These are phyloP conservation scores for Mychonastes homosphaera DNA, from an alignment of 139 green algal genomes.

Conservation along the genomic window DNA sequence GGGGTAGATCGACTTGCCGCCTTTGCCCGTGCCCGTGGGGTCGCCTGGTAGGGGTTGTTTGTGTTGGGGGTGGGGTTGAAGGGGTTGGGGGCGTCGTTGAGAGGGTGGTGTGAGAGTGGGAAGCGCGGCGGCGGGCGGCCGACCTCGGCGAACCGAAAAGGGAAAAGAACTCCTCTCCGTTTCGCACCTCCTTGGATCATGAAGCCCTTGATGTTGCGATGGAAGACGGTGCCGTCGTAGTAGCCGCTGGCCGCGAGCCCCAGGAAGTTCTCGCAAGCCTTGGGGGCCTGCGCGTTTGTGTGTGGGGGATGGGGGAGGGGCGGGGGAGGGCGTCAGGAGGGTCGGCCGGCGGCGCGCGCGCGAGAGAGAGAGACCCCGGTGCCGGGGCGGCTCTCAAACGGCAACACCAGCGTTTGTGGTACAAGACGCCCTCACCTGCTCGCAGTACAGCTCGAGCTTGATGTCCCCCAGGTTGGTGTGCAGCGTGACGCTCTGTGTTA, in stretches of 20 bases:
- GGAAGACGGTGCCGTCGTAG: slow-evolving; percentile 88
- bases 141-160: background rate
- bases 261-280: slow-evolving; percentile 85
- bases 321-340: too few relatives aligned
- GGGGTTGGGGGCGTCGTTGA: background rate
- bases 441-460: slow-evolving; percentile 93
- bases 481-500: slow-evolving; percentile 91
- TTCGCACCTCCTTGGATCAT: slow-evolving; percentile 79
- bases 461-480: slow-evolving; percentile 93
- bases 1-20: slow-evolving; percentile 77
- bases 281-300: slow-evolving; percentile 44
- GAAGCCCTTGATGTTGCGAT: slow-evolving; percentile 89
- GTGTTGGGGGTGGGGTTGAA: too few relatives aligned
- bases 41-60: too few relatives aligned
- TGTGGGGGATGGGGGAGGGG: too few relatives aligned
- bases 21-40: slow-evolving; percentile 89
- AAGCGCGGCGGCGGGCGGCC: background rate
- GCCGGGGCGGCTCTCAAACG: too few relatives aligned
- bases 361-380: too few relatives aligned
- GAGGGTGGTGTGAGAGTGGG: background rate
- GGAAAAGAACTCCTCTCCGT: background rate
- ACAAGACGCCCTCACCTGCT: slow-evolving; percentile 48
- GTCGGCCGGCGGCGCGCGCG: too few relatives aligned
- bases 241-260: slow-evolving; percentile 81
- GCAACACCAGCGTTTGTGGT: too few relatives aligned